phyloP scores from a whole-genome alignment of 2,329 filamentous ascomycete genomes.

The Cladosporium sp. region DNA sequence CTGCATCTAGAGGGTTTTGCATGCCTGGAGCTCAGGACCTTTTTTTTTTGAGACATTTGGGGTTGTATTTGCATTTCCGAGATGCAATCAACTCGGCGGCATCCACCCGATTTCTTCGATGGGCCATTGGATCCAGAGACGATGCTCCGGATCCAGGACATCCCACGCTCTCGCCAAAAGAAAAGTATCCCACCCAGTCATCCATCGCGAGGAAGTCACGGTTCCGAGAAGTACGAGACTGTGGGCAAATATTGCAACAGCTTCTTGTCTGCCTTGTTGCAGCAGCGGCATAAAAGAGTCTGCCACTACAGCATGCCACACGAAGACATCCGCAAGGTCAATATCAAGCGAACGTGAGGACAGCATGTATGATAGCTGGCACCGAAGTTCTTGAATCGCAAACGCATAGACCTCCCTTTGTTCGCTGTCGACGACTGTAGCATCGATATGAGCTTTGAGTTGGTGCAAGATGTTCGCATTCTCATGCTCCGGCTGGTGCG shows the following conservation, averaged over 20 bases:
- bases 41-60: too few species aligned
- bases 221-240: neutral
- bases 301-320: conserved; percentile 4
- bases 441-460: neutral
- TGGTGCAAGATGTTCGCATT: neutral
- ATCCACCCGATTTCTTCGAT: conserved; percentile 7
- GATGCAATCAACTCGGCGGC: neutral
- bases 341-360: neutral
- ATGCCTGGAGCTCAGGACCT: too few species aligned
- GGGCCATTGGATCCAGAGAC: conserved; percentile 5
- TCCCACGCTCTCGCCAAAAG: neutral
- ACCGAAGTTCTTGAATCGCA: neutral
- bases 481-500: neutral
- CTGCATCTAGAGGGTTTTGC: too few species aligned
- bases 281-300: neutral
- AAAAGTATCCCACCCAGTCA: conserved; percentile 7
- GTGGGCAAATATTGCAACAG: neutral
- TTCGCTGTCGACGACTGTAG: neutral
- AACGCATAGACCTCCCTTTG: neutral
- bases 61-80: too few species aligned
- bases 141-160: neutral
- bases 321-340: neutral
- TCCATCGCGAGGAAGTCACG: neutral
- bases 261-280: neutral
- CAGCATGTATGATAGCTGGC: neutral